A percentile compares a stretch with the other conserved stretches of the same genome.
Conservation (phyloP, 495 filamentous ascomycete species). For the Xylaria telfairii region DNA sequence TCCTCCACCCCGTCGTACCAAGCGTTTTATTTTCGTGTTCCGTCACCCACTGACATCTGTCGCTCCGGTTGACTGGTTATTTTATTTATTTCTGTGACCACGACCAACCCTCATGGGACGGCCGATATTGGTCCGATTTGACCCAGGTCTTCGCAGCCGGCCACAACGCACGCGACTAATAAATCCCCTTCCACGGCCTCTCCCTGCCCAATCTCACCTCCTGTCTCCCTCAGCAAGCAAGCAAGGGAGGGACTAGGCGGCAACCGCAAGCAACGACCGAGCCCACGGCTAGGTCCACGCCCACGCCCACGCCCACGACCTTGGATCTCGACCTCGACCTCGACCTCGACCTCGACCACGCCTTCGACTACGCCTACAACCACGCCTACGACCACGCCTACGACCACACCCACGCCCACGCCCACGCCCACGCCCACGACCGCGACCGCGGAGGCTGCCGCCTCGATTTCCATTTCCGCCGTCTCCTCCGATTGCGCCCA, state of each 20-base stretch:
- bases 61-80: slow-evolving; percentile 14
- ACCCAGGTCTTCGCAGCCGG: slow-evolving; percentile 10
- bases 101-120: slow-evolving; percentile 13
- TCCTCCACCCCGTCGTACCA: background rate
- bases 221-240: background rate
- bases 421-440: background rate
- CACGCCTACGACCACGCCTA: background rate
- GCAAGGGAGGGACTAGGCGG: slow-evolving; percentile 4
- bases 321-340: background rate
- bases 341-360: background rate
- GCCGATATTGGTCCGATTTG: slow-evolving; percentile 28
- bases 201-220: slow-evolving; percentile 28
- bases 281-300: background rate
- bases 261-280: background rate
- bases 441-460: background rate
- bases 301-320: background rate
- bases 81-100: slow-evolving; percentile 20
- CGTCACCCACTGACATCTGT: background rate
- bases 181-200: slow-evolving; percentile 3
- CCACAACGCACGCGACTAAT: slow-evolving; percentile 18
- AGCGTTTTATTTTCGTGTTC: slow-evolving; percentile 7
- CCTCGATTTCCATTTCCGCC: background rate
- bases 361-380: background rate
- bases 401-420: background rate
- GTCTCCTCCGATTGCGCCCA: background rate